Evolutionary conservation across 306 rosid species (phyloP), one percentile per base, ranked within the genome.

Genomic region (Vigna angularis): DNA sequence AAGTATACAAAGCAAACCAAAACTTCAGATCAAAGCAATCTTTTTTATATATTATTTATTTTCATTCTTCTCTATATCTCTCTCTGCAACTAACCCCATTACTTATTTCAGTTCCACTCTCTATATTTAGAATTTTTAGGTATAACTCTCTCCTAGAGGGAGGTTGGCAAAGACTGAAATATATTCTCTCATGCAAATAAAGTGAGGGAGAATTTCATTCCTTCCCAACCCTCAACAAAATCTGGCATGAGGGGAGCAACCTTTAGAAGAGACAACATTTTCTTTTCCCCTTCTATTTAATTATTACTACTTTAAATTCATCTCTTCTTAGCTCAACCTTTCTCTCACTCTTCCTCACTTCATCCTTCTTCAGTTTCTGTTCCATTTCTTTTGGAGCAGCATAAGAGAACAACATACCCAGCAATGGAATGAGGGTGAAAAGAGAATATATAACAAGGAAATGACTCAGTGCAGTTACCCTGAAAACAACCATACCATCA

Each of bases 21-120:
- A 82, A 88, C 94, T 89, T 91, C 82, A 76, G 85, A 88, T 86
- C 94, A 82, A 91, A 91, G 97, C 90, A 83, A 88, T 63, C 82
- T 81, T 59, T 15, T 30, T 30, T 42, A 7, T 34, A 7, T 52
- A 30, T 34, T 55, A 52, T 44, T 15, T 64, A 13, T 22, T 67
- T 74, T 81, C 42, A 50, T 64, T 55, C 67, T 24, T 76, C 55
- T 76, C 57, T 75, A 2, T 26, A 2, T 26, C 28, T 26, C 52
- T 80, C 80, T 67, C 18, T 77, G 72, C 87, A 82, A 78, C 82
- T 66, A 78, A 81, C 90, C 84, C 75, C 51, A 70, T 79, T 57
- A 72, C 78, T 69, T 32, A 73, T 70, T 75, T 65, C 80, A 71
- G 59, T 64, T 79, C 34, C 72, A 76, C 65, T 84, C 82, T 72